Evolutionary conservation across 2,329 filamentous ascomycete species (phyloP), one percentile per base, ranked within the genome.

Genomic region (Sclerotinia glacialis): DNA sequence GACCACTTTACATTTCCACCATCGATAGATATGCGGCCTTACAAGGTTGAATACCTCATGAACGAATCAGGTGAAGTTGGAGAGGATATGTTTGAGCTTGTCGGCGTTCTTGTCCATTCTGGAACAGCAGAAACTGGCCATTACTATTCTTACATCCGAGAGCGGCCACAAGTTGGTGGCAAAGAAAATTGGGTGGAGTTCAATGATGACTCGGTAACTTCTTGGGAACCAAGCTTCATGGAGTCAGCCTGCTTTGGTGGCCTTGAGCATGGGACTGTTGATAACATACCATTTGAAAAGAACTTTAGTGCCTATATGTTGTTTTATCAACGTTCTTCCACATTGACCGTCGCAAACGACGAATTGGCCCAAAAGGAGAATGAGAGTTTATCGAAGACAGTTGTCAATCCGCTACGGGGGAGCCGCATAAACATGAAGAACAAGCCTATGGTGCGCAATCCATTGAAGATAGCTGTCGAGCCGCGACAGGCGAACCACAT

Each of bases 221-320:
- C 82, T 1, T 97, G 94, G 82, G 89, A 97, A 71, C 86, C 89
- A 11, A 80, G 81, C 1, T 83, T 86, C 28, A 89, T 98, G 78
- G 87, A 91, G 68, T 83, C 84, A 64, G 85, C 89, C 52, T 95
- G 93, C 72, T 97, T 93, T 79, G 91, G 91, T n/a, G 91, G 91
- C 1, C 75, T 80, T 5, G 87, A 89, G 67, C 80, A 83, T 11
- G 70, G 79, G 67, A 72, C 83, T 69, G 79, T 81, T 73, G 79
- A 84, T 68, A 74, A 80, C 72, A 76, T 81, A 23, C 71, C 80
- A 0, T 86, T 83, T 70, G 85, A 88, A 72, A 94, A 93, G 77
- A 84, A 85, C 5, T 89, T 89, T 81, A 98, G 92, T 76, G 95
- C 94, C 16, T 99, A 99, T 77, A 98, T 99, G 91, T 83, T 99